Evolutionary conservation across 768 basidiomycete species (phyloP).

Genomic region (Agrocybe pediades): DNA sequence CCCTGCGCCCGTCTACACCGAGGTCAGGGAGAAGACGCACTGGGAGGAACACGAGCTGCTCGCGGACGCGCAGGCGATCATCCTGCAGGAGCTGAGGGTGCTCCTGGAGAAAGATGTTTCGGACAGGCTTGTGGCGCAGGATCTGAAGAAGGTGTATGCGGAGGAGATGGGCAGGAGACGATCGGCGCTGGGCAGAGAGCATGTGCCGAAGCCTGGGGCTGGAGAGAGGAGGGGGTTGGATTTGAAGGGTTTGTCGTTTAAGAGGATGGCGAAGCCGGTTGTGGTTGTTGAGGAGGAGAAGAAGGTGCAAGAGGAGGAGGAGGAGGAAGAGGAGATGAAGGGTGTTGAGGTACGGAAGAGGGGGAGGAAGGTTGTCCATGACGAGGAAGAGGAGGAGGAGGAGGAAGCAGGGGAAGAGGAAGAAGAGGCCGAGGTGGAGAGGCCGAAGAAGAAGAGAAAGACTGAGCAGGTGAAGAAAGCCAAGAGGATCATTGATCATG

Average conservation of each 20-base stretch:
- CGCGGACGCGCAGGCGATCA: slow-evolving; percentile 53
- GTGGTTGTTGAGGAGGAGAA: slow-evolving; percentile 42
- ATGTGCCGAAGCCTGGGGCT: slow-evolving; percentile 22
- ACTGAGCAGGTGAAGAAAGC: slow-evolving; percentile 43
- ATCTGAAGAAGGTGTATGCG: slow-evolving; percentile 51
- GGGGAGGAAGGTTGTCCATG: too few relatives aligned
- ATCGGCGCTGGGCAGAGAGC: slow-evolving; percentile 13
- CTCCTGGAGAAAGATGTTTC: slow-evolving; percentile 66
- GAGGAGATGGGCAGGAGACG: slow-evolving; percentile 49
- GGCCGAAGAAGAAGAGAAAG: slow-evolving; percentile 62
- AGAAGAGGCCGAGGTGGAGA: slow-evolving; percentile 34
- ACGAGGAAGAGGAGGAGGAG: slow-evolving; percentile 39
- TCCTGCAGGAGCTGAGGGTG: slow-evolving; percentile 56
- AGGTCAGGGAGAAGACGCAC: slow-evolving; percentile 39
- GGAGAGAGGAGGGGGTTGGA: slow-evolving; percentile 38
- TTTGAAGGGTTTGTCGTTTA: slow-evolving; percentile 47
- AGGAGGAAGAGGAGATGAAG: slow-evolving; percentile 37
- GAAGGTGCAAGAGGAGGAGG: slow-evolving; percentile 38
- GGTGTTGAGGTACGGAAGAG: slow-evolving; percentile 36
- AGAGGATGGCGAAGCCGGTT: slow-evolving; percentile 42
- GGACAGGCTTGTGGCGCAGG: slow-evolving; percentile 58
- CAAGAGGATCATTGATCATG: slow-evolving; percentile 38
- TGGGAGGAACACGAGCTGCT: slow-evolving; percentile 59
- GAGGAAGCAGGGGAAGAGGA: slow-evolving; percentile 41
- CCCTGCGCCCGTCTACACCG: slow-evolving; percentile 36